phyloP scores from a whole-genome alignment of 108 stramenopile genomes.

The Nitzschia palea region DNA sequence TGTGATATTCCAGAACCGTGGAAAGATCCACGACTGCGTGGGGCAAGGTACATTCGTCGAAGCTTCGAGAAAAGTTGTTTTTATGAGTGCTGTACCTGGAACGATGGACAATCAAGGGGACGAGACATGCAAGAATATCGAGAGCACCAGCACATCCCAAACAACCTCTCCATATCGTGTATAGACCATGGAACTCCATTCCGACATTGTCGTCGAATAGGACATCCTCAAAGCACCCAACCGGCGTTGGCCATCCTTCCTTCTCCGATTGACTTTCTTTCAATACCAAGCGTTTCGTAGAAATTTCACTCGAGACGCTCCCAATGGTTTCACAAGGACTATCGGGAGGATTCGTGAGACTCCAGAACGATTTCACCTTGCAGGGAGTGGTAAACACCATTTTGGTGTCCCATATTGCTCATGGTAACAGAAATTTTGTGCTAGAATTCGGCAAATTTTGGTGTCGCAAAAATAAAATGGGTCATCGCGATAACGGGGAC shows the following conservation, averaged over 20 bases:
- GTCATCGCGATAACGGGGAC: too few species aligned
- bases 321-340: constrained; percentile 8
- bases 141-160: constrained; percentile 13
- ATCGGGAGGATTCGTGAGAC: not conserved
- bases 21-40: not conserved
- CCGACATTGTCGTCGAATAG: not conserved
- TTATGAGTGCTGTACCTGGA: not conserved
- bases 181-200: not conserved
- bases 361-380: not conserved
- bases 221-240: not conserved
- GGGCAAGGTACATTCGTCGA: not conserved
- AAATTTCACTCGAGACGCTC: not conserved
- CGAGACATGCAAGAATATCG: constrained; percentile 3
- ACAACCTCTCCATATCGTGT: not conserved
- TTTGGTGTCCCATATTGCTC: too few species aligned
- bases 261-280: not conserved
- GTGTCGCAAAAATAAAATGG: too few species aligned
- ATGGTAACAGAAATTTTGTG: too few species aligned
- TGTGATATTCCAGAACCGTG: not conserved
- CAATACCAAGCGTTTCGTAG: too few species aligned
- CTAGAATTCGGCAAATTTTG: too few species aligned
- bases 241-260: not conserved
- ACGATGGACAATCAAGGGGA: not conserved
- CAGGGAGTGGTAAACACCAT: not conserved
- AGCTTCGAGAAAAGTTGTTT: not conserved